phyloP scores from a whole-genome alignment of 192 early-diverging fungal species.

The Coemansia sp. region DNA sequence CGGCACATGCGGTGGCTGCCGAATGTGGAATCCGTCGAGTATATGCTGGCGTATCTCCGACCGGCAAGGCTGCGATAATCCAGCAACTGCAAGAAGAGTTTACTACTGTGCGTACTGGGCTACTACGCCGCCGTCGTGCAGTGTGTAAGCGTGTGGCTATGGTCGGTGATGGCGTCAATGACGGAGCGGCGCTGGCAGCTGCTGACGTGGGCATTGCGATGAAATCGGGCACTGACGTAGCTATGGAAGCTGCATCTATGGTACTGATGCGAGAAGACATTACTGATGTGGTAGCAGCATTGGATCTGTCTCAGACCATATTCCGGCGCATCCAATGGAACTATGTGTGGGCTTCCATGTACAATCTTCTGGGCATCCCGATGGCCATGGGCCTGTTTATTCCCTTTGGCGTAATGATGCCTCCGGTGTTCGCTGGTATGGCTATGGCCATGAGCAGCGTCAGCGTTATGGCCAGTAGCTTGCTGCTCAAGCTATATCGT shows the following conservation, averaged over 20 bases:
- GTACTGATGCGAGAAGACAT: constrained; percentile 90
- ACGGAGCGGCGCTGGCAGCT: constrained; percentile 84
- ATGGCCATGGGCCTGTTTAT: constrained; percentile 89
- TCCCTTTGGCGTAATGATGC: constrained; percentile 81
- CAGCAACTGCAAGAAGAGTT: constrained; percentile 62
- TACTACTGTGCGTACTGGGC: constrained; percentile 7
- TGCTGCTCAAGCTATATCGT: constrained; percentile 75
- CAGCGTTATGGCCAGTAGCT: constrained; percentile 85
- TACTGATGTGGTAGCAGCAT: constrained; percentile 77
- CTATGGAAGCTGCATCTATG: constrained; percentile 89
- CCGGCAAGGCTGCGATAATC: constrained; percentile 82
- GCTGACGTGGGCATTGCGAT: constrained; percentile 87
- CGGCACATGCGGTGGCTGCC: constrained; percentile 77
- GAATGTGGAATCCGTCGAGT: constrained; percentile 82
- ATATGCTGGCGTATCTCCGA: constrained; percentile 86
- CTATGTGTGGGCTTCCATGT: constrained; percentile 84
- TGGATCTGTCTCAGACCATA: constrained; percentile 82
- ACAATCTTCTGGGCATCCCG: constrained; percentile 89
- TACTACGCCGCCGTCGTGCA: constrained; percentile 2
- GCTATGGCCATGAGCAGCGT: constrained; percentile 93
- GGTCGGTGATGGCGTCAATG: constrained; percentile 97
- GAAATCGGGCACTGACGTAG: constrained; percentile 90
- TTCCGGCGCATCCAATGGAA: constrained; percentile 83
- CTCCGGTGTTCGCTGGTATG: constrained; percentile 88
- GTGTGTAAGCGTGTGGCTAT: constrained; percentile 64